These are phyloP conservation scores for Fusarium fracticaudum DNA, from an alignment of 2,329 filamentous ascomycete genomes.

Conservation along the genomic window DNA sequence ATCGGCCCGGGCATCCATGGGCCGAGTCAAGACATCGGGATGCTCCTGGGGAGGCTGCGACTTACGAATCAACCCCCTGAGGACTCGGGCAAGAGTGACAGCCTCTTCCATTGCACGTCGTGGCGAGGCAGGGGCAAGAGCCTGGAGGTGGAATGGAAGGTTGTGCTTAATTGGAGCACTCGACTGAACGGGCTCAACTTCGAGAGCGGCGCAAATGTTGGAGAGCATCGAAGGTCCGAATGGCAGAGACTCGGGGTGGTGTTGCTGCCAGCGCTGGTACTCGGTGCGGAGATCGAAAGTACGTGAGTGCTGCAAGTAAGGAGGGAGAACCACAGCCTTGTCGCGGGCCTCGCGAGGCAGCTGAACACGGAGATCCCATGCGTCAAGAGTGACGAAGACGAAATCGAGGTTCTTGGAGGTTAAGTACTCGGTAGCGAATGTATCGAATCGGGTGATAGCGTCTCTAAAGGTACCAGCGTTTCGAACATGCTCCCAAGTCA, in stretches of 20 bases:
- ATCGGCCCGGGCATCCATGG: slow-evolving; percentile 96
- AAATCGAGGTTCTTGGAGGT: slow-evolving; percentile 93
- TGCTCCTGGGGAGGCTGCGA: slow-evolving; percentile 94
- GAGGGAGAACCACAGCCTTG: slow-evolving; percentile 95
- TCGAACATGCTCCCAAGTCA: slow-evolving; percentile 99
- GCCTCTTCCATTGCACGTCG: slow-evolving; percentile 98
- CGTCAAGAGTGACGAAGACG: slow-evolving; percentile 97
- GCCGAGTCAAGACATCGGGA: slow-evolving; percentile 91
- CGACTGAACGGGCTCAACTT: slow-evolving; percentile 97
- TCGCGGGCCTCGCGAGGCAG: slow-evolving; percentile 96
- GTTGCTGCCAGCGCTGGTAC: slow-evolving; percentile 98
- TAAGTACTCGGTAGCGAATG: slow-evolving; percentile 91
- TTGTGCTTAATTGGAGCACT: slow-evolving; percentile 99
- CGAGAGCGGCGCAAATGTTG: slow-evolving; percentile 97
- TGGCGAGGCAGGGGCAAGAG: slow-evolving; percentile 92
- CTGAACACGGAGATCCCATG: slow-evolving; percentile 98
- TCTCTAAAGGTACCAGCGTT: slow-evolving; percentile 97
- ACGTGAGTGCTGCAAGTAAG: slow-evolving; percentile 96
- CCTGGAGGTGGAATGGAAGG: slow-evolving; percentile 96
- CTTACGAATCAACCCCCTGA: slow-evolving; percentile 93
- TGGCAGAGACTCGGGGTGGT: slow-evolving; percentile 95
- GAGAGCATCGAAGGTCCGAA: slow-evolving; percentile 95
- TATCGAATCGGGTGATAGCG: slow-evolving; percentile 93
- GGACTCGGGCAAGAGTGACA: slow-evolving; percentile 89
- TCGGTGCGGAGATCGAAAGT: slow-evolving; percentile 97